Base-by-base conservation (phyloP, 805 yeast genomes). In the Barnettozyma pratensis region DNA sequence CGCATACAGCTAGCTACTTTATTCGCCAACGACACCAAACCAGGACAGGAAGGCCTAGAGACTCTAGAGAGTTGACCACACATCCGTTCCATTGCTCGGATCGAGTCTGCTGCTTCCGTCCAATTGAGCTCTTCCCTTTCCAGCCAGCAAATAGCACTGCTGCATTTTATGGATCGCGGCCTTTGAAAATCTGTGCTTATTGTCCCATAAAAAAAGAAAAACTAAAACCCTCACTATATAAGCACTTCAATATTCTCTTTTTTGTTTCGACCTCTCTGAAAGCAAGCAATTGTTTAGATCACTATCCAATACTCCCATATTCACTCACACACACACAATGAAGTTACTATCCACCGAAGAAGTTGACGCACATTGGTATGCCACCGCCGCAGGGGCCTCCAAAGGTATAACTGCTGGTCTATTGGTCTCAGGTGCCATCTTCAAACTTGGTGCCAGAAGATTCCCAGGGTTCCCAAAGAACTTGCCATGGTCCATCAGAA, bases 331-430 rank as follows among this genome's bases (percentile, higher is more conserved):
- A 6, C 29, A 39, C 47, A 74, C 34, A 32, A 85, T 86, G 94
- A 86, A 85, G 74, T 67, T 85, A 52, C 71, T 82, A 41, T 69
- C 83, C 31, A 72, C 75, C 51, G 87, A 83, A 63, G 91, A 86
- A 69, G 72, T 79, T 51, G 74, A 74, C 46, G 89, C 81, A 25
- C 90, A 86, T 65, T 73, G 74, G 59, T 70, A 74, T 54, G 79
- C 80, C 51, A 77, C 84, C 25, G 61, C 76, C 10, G 57, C 64
- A 7, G 92, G 90, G 64, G 89, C 84, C 46, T 34, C 74, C 25
- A 76, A 81, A 57, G 91, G 91, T 54, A 68, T 75, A 30, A 63
- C 67, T 6, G 63, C 74, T 7, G 96, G 96, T 46, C 61, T 77
- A 1, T 66, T 70, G 5, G 57, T 80, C n/a, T 78, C 92, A 3